A percentile compares a stretch with the other conserved stretches of the same genome.
These are phyloP conservation scores for Mrakia frigida DNA, from an alignment of 768 basidiomycete genomes.

Conservation along the genomic window DNA sequence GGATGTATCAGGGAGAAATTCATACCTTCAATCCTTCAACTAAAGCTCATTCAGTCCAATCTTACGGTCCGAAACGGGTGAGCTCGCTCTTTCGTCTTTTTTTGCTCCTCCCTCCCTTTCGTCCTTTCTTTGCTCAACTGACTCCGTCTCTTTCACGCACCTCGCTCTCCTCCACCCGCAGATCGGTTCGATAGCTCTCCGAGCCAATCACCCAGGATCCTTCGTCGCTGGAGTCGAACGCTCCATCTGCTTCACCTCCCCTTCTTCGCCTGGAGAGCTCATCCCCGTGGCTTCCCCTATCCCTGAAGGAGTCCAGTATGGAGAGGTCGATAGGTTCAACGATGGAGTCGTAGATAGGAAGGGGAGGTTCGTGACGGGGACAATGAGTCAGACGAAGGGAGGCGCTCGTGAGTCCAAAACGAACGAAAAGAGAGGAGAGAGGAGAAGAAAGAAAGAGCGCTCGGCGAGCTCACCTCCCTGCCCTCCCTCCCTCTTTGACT, in stretches of 20 bases:
- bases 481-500: neutral
- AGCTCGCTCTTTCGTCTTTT: neutral
- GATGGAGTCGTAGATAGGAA: conserved; percentile 21
- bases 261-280: conserved; percentile 8
- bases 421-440: neutral
- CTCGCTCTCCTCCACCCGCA: neutral
- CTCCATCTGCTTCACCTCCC: conserved; percentile 18
- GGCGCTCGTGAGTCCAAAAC: neutral
- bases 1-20: conserved; percentile 18
- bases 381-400: conserved; percentile 7
- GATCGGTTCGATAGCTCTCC: conserved; percentile 27
- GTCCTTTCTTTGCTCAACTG: neutral
- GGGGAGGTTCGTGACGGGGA: conserved; percentile 6
- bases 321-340: conserved; percentile 14
- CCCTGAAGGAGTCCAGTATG: neutral
- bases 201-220: conserved; percentile 14
- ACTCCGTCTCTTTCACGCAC: neutral
- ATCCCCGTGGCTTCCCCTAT: neutral
- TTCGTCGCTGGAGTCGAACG: conserved; percentile 11
- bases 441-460: neutral
- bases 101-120: neutral
- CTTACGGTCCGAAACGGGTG: conserved; percentile 6
- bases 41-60: neutral
- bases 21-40: conserved; percentile 18
- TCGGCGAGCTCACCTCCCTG: neutral